These are phyloP conservation scores for Solanum boliviense DNA, from an alignment of 257 asterid species.

Conservation along the genomic window DNA sequence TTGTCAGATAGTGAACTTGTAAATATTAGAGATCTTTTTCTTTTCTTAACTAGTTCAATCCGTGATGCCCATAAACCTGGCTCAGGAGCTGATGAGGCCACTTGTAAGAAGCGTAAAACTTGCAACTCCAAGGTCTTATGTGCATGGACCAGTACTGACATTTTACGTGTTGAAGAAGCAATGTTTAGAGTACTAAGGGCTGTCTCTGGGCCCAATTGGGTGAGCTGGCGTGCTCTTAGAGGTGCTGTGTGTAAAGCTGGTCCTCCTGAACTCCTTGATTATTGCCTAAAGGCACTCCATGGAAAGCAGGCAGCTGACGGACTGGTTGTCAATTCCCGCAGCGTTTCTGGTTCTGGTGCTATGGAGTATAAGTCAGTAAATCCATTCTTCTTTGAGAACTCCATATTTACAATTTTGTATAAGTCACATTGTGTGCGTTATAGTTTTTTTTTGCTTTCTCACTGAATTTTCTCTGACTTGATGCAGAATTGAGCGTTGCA, in stretches of 20 bases:
- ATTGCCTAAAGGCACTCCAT: conserved; percentile 75
- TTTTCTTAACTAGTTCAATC: conserved; percentile 57
- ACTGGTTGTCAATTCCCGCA: conserved; percentile 54
- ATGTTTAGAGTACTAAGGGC: conserved; percentile 83
- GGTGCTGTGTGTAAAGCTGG: conserved; percentile 90
- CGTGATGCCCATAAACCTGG: conserved; percentile 30
- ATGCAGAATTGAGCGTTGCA: conserved; percentile 74
- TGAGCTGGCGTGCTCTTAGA: conserved; percentile 85
- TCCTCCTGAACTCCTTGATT: conserved; percentile 77
- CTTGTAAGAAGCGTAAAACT: conserved; percentile 41
- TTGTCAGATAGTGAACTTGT: conserved; percentile 69
- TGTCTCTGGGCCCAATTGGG: conserved; percentile 87
- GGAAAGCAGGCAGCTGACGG: conserved; percentile 82
- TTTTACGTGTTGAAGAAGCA: conserved; percentile 69
- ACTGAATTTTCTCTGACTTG: neutral
- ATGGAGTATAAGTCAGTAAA: conserved; percentile 69
- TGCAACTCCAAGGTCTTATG: conserved; percentile 45
- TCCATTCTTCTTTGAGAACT: neutral
- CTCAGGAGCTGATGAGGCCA: conserved; percentile 21
- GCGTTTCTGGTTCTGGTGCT: conserved; percentile 58
- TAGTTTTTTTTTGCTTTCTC: neutral
- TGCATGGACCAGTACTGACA: conserved; percentile 59
- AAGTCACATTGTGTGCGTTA: neutral
- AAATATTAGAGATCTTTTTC: conserved; percentile 58
- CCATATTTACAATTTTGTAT: neutral